Conservation (phyloP, 2,329 filamentous ascomycete genomes). For the Aspergillus vadensis region DNA sequence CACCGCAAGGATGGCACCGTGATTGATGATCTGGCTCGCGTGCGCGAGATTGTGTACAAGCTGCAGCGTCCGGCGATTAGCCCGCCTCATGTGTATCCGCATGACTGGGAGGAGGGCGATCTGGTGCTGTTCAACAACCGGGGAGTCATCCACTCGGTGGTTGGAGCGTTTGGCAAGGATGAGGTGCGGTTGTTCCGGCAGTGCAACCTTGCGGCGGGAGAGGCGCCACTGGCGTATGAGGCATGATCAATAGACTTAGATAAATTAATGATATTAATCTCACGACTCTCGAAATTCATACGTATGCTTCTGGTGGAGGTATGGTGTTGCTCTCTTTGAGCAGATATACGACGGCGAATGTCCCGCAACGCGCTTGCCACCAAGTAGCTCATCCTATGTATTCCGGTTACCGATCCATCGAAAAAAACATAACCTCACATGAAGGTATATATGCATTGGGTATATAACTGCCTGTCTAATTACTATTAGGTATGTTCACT, state of each 20-base stretch:
- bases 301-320: too few species aligned
- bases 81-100: conserved; percentile 67
- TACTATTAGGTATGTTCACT: neutral
- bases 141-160: conserved; percentile 72
- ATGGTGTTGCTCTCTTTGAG: too few species aligned
- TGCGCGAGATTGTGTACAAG: conserved; percentile 69
- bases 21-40: conserved; percentile 67
- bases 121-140: conserved; percentile 78
- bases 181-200: conserved; percentile 75
- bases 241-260: neutral
- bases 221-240: conserved; percentile 14
- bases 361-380: too few species aligned
- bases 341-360: too few species aligned
- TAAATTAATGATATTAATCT: neutral
- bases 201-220: conserved; percentile 68
- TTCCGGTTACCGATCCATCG: too few species aligned
- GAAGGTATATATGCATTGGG: neutral
- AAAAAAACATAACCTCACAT: too few species aligned
- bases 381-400: too few species aligned
- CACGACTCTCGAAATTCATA: neutral
- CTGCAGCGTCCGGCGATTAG: conserved; percentile 73
- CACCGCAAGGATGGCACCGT: conserved; percentile 67
- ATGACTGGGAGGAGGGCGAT: conserved; percentile 77
- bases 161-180: conserved; percentile 71
- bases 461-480: neutral